phyloP scores from a whole-genome alignment of 2,329 filamentous ascomycete species.

The Botryotinia globosa region DNA sequence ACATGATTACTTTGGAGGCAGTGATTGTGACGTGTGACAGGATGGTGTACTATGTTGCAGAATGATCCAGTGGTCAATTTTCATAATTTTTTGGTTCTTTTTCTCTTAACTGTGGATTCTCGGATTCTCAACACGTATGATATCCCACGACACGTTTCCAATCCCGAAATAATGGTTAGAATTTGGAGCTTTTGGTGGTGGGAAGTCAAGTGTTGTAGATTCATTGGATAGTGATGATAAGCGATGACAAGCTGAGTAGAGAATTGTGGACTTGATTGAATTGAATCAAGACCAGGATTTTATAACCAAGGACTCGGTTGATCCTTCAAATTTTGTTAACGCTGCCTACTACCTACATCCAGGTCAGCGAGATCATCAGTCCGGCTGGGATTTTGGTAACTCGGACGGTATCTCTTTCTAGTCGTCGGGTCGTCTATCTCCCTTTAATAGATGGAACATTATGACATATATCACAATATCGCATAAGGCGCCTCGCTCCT shows the following conservation, averaged over 20 bases:
- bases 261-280: not conserved
- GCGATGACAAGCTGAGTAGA: not conserved
- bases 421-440: not conserved
- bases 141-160: not conserved
- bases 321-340: not conserved
- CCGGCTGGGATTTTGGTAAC: not conserved
- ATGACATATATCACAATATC: not conserved
- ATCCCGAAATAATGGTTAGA: not conserved
- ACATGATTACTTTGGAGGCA: not conserved
- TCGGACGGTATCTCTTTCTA: not conserved
- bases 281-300: not conserved
- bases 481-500: conserved; percentile 3
- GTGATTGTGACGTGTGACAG: not conserved
- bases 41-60: not conserved
- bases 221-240: not conserved
- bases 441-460: not conserved
- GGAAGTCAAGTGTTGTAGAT: not conserved
- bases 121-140: not conserved
- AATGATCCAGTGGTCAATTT: not conserved
- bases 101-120: not conserved
- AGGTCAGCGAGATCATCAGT: not conserved
- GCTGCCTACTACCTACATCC: not conserved
- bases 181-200: not conserved
- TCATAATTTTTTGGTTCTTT: not conserved
- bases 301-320: not conserved